Evolutionary conservation across 2,329 filamentous ascomycete species (phyloP).

Genomic region (Sclerotiophoma versabilis): DNA sequence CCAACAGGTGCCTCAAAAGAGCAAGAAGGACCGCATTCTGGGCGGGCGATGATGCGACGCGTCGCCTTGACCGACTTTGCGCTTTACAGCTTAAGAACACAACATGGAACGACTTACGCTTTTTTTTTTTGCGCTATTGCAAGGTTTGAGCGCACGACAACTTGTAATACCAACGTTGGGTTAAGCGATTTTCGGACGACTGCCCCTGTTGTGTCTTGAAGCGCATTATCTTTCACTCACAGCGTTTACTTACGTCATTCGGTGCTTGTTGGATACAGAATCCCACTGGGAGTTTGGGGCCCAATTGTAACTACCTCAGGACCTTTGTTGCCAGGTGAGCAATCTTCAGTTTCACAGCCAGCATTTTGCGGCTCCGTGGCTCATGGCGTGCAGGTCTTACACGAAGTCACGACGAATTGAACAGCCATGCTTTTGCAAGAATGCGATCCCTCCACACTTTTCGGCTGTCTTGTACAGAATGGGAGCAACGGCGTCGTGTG

Average conservation of each 20-base stretch:
- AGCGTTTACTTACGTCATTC: background rate
- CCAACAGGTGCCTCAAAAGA: constrained; percentile 28
- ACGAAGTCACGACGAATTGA: constrained; percentile 4
- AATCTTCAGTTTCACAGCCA: constrained; percentile 1
- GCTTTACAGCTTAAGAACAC: background rate
- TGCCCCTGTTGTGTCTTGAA: constrained; percentile 2
- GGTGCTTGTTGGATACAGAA: background rate
- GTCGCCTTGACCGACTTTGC: background rate
- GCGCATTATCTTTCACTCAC: background rate
- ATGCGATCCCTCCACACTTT: constrained; percentile 4
- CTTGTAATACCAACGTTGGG: background rate
- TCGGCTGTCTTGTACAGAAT: constrained; percentile 4
- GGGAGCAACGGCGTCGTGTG: constrained; percentile 1
- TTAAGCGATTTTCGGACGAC: background rate
- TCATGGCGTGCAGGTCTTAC: constrained; percentile 11
- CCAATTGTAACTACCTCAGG: background rate
- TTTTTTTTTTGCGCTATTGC: background rate
- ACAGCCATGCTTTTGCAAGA: constrained; percentile 5
- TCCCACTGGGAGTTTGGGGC: background rate
- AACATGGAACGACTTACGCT: background rate
- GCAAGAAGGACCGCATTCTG: constrained; percentile 44
- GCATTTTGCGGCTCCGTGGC: constrained; percentile 10
- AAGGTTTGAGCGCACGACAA: background rate
- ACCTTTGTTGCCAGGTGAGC: constrained; percentile 6
- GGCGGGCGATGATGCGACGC: constrained; percentile 18